phyloP scores from a whole-genome alignment of 768 basidiomycete genomes.

The Rossbeevera mucosa region DNA sequence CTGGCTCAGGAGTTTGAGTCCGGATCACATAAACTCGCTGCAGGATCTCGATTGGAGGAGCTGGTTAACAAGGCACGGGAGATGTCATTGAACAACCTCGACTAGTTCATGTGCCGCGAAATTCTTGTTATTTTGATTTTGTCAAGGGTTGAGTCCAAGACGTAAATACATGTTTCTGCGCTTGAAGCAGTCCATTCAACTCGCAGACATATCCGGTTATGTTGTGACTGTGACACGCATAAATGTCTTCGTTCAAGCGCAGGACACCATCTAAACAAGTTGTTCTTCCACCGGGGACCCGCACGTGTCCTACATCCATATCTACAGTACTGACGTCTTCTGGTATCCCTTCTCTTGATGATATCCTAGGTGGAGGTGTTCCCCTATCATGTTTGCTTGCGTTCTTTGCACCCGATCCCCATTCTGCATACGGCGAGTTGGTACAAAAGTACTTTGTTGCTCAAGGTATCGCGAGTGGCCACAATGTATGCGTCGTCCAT shows the following conservation, averaged over 20 bases:
- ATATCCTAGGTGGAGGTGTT: constrained; percentile 88
- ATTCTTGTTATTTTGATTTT: too few species aligned
- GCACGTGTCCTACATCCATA: constrained; percentile 51
- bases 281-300: constrained; percentile 48
- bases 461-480: constrained; percentile 74
- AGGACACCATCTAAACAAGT: constrained; percentile 45
- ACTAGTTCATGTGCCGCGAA: too few species aligned
- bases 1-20: background rate
- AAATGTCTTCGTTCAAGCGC: constrained; percentile 81
- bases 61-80: constrained; percentile 12
- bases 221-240: constrained; percentile 13
- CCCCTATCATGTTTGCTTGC: constrained; percentile 75
- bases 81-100: constrained; percentile 27
- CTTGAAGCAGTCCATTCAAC: too few species aligned
- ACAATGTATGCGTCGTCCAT: constrained; percentile 65
- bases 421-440: constrained; percentile 81
- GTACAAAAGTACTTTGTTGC: constrained; percentile 86
- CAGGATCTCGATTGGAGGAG: constrained; percentile 6
- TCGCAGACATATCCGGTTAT: too few species aligned
- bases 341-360: constrained; percentile 90
- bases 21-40: background rate
- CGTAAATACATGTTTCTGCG: too few species aligned
- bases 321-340: constrained; percentile 67
- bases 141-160: too few species aligned
- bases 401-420: constrained; percentile 77